phyloP scores from a whole-genome alignment of 257 asterid species.

The Solanum verrucosum region DNA sequence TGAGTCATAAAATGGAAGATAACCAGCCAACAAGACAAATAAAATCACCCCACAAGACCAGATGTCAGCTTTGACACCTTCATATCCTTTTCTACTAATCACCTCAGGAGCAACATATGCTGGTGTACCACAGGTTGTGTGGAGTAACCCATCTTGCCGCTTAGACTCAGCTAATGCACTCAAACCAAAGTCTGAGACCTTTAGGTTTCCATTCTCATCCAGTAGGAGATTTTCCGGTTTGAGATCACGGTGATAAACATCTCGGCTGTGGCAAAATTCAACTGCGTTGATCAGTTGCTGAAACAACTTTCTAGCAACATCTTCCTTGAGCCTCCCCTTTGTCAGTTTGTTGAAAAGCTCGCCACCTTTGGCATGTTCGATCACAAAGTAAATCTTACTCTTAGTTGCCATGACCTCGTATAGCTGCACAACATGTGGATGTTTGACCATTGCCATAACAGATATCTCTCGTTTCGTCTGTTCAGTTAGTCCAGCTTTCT shows the following conservation, averaged over 20 bases:
- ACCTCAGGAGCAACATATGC: constrained; percentile 81
- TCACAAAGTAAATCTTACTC: constrained; percentile 53
- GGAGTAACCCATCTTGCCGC: constrained; percentile 63
- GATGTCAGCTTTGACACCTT: constrained; percentile 65
- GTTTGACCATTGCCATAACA: constrained; percentile 57
- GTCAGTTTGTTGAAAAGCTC: constrained; percentile 65
- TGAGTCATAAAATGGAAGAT: constrained; percentile 54
- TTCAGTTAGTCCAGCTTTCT: constrained; percentile 44
- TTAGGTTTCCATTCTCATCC: constrained; percentile 54
- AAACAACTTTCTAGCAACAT: constrained; percentile 47
- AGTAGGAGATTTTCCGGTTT: constrained; percentile 68
- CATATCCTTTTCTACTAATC: constrained; percentile 48
- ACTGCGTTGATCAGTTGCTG: constrained; percentile 58
- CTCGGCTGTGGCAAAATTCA: constrained; percentile 52
- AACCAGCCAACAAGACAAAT: constrained; percentile 55
- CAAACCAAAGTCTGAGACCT: constrained; percentile 74
- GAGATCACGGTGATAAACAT: constrained; percentile 73
- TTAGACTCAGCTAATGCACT: constrained; percentile 50
- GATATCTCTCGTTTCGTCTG: constrained; percentile 81
- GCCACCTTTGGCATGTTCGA: constrained; percentile 81
- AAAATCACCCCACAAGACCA: constrained; percentile 84
- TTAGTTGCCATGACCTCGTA: constrained; percentile 80
- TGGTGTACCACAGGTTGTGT: constrained; percentile 83
- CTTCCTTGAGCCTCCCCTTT: constrained; percentile 61
- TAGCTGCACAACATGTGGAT: constrained; percentile 44